These are phyloP conservation scores for Cairneyella variabilis DNA, from an alignment of 495 filamentous ascomycete species.

Conservation along the genomic window DNA sequence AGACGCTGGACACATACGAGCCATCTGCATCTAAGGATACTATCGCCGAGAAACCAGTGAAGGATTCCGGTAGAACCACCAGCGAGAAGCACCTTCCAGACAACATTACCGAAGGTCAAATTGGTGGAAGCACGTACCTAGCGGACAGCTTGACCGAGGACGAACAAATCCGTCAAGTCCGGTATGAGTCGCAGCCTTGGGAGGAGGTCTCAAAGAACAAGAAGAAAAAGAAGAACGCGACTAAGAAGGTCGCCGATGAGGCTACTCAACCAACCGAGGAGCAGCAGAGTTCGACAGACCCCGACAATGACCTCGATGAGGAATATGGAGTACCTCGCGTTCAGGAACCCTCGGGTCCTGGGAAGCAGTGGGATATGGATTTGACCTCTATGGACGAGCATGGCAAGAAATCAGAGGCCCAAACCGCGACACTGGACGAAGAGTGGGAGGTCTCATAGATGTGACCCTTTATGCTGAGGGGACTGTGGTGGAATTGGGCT, in stretches of 20 bases:
- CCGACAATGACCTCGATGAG: slow-evolving; percentile 2
- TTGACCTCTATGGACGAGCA: background rate
- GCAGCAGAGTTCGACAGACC: slow-evolving; percentile 3
- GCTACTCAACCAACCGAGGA: background rate
- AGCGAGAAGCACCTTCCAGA: slow-evolving; percentile 8
- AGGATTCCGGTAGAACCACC: slow-evolving; percentile 29
- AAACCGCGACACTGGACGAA: slow-evolving; percentile 2
- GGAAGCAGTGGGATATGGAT: slow-evolving; percentile 12
- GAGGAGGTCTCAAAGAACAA: slow-evolving; percentile 64
- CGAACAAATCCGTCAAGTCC: slow-evolving; percentile 69
- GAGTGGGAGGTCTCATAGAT: slow-evolving; percentile 21
- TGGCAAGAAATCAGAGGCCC: slow-evolving; percentile 1
- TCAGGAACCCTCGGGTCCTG: slow-evolving; percentile 14
- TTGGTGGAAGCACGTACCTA: slow-evolving; percentile 8
- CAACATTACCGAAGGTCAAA: too few species aligned
- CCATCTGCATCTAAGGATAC: slow-evolving; percentile 29
- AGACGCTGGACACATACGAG: slow-evolving; percentile 77
- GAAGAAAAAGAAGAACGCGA: slow-evolving; percentile 15
- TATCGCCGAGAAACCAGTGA: background rate
- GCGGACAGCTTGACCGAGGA: slow-evolving; percentile 70
- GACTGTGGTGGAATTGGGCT: too few species aligned
- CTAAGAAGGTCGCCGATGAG: slow-evolving; percentile 9
- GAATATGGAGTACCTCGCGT: slow-evolving; percentile 4
- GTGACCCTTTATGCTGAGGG: too few species aligned
- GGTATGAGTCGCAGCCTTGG: slow-evolving; percentile 68